Evolutionary conservation across 2,329 filamentous ascomycete species (phyloP).

Genomic region (Nannizziopsis barbatae): DNA sequence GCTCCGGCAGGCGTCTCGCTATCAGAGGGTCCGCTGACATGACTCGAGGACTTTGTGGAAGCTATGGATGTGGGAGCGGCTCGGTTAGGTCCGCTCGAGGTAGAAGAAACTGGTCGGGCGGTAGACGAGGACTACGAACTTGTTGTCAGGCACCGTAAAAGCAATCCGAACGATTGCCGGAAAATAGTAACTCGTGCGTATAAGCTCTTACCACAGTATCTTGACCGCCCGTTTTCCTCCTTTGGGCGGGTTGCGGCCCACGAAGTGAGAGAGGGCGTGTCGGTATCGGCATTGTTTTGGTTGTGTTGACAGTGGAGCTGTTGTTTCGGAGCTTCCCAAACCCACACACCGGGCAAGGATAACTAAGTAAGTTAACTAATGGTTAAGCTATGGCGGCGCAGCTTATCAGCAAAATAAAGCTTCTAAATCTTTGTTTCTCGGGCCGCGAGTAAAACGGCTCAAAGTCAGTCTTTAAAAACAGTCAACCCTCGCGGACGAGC

Average conservation of each 20-base stretch:
- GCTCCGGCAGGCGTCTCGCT: not conserved
- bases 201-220: slow-evolving; percentile 19
- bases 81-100: not conserved
- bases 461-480: no score
- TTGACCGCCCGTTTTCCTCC: slow-evolving; percentile 17
- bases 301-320: not conserved
- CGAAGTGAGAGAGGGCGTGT: slow-evolving; percentile 29
- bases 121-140: not conserved
- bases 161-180: not conserved
- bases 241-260: slow-evolving; percentile 20
- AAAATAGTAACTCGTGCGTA: not conserved
- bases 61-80: slow-evolving; percentile 13
- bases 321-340: not conserved
- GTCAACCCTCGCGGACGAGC: no score
- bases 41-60: not conserved
- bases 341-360: no score
- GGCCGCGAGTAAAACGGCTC: no score
- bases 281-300: slow-evolving; percentile 28
- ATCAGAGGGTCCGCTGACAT: not conserved
- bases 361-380: no score
- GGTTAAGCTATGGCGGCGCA: no score
- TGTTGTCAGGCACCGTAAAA: not conserved
- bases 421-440: no score
- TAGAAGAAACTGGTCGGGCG: not conserved
- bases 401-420: no score